Conservation (phyloP, 768 basidiomycete genomes). For the Tulasnella sp. region DNA sequence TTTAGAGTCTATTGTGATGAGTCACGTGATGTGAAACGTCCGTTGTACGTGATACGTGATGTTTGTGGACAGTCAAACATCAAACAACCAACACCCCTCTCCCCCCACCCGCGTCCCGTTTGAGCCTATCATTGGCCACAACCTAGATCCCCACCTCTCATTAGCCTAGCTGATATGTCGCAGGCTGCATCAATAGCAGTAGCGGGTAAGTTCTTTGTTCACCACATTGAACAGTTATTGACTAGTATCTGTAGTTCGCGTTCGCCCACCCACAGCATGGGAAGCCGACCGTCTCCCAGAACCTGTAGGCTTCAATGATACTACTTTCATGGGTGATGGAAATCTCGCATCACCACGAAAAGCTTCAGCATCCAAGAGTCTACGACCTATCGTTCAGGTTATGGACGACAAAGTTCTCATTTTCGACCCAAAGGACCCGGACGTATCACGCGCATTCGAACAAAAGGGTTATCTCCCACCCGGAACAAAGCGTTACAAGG, state of each 20-base stretch:
- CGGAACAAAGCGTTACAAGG: conserved; percentile 88
- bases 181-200: conserved; percentile 78
- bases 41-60: no score
- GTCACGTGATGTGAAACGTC: no score
- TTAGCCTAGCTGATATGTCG: no score
- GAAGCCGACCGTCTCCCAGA: conserved; percentile 79
- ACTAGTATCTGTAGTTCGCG: conserved; percentile 64
- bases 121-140: no score
- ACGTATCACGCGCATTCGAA: conserved; percentile 62
- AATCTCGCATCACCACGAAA: conserved; percentile 55
- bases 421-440: conserved; percentile 90
- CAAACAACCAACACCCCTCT: no score
- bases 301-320: conserved; percentile 43
- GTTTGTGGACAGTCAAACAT: no score
- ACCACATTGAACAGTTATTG: no score
- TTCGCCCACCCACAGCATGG: conserved; percentile 73
- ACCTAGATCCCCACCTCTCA: no score
- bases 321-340: conserved; percentile 69
- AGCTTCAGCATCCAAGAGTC: conserved; percentile 24
- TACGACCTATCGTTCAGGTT: conserved; percentile 67
- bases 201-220: conserved; percentile 53
- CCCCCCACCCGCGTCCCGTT: no score
- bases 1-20: no score
- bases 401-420: conserved; percentile 90
- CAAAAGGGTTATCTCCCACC: conserved; percentile 77